Evolutionary conservation across 2,329 filamentous ascomycete species (phyloP).

Genomic region (Metarhizium anisopliae): DNA sequence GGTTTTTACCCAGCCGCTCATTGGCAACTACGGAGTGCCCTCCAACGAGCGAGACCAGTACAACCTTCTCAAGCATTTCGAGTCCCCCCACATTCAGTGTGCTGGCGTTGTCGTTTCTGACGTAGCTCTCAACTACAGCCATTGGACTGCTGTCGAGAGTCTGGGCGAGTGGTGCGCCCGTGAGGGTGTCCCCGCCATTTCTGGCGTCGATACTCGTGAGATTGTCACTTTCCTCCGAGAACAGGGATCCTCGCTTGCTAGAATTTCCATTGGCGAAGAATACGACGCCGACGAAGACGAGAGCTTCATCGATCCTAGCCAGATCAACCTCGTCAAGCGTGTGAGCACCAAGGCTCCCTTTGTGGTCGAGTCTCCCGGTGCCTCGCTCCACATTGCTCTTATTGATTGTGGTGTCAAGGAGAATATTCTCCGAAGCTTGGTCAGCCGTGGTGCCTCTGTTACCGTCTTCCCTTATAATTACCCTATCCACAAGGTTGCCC

Average conservation of each 20-base stretch:
- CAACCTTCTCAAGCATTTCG: slow-evolving; percentile 94
- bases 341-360: slow-evolving; percentile 98
- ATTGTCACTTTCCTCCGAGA: slow-evolving; percentile 95
- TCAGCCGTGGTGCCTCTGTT: slow-evolving; percentile 82
- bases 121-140: slow-evolving; percentile 87
- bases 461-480: slow-evolving; percentile 96
- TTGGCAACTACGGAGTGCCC: slow-evolving; percentile 97
- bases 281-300: slow-evolving; percentile 98
- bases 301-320: slow-evolving; percentile 86
- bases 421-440: slow-evolving; percentile 94
- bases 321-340: slow-evolving; percentile 92
- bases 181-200: slow-evolving; percentile 92
- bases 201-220: slow-evolving; percentile 90
- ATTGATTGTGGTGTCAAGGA: slow-evolving; percentile 99
- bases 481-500: slow-evolving; percentile 94
- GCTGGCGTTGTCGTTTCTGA: slow-evolving; percentile 94
- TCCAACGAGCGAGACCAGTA: slow-evolving; percentile 75
- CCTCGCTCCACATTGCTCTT: slow-evolving; percentile 82
- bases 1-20: slow-evolving; percentile 95
- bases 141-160: slow-evolving; percentile 97
- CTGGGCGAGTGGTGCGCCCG: slow-evolving; percentile 90
- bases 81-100: slow-evolving; percentile 95
- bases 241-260: slow-evolving; percentile 89
- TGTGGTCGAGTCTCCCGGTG: slow-evolving; percentile 77
- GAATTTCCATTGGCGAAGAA: slow-evolving; percentile 91